phyloP scores from a whole-genome alignment of 306 rosid species.

The Citrullus amarus region DNA sequence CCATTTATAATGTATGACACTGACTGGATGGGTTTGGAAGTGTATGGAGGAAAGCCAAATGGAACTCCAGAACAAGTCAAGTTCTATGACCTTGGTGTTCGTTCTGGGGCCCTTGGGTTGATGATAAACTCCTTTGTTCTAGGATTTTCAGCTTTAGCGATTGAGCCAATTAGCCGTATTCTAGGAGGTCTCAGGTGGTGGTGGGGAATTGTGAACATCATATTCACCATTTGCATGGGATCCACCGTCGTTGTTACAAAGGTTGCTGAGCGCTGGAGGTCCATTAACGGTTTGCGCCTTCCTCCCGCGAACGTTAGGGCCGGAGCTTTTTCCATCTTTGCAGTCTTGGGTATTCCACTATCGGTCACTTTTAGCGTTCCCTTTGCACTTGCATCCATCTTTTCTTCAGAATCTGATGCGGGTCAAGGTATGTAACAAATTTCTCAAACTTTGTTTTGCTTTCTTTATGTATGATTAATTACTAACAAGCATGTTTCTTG shows the following conservation, averaged over 20 bases:
- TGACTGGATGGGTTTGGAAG: slow-evolving; percentile 93
- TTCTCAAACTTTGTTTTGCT: no score
- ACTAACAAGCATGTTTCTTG: background rate
- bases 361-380: slow-evolving; percentile 77
- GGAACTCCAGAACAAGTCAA: slow-evolving; percentile 22
- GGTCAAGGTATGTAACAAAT: slow-evolving; percentile 57
- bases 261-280: slow-evolving; percentile 25
- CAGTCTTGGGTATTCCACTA: slow-evolving; percentile 60
- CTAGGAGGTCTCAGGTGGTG: slow-evolving; percentile 58
- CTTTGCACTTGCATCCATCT: slow-evolving; percentile 85
- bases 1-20: slow-evolving; percentile 80
- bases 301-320: slow-evolving; percentile 34
- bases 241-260: slow-evolving; percentile 55
- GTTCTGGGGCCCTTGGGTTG: slow-evolving; percentile 58
- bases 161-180: slow-evolving; percentile 34
- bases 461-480: background rate
- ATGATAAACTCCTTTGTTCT: slow-evolving; percentile 66
- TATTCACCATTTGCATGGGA: slow-evolving; percentile 37
- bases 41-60: slow-evolving; percentile 44
- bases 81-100: slow-evolving; percentile 52
- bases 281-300: background rate
- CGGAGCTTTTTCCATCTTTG: slow-evolving; percentile 60
- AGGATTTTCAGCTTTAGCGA: slow-evolving; percentile 41
- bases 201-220: slow-evolving; percentile 71
- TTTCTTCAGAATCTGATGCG: slow-evolving; percentile 49